Percentiles rank a stretch among this genome's conserved stretches.
Evolutionary conservation across 202 grass and related monocot genomes (phyloP).

Genomic region (Brachypodium distachyon): DNA sequence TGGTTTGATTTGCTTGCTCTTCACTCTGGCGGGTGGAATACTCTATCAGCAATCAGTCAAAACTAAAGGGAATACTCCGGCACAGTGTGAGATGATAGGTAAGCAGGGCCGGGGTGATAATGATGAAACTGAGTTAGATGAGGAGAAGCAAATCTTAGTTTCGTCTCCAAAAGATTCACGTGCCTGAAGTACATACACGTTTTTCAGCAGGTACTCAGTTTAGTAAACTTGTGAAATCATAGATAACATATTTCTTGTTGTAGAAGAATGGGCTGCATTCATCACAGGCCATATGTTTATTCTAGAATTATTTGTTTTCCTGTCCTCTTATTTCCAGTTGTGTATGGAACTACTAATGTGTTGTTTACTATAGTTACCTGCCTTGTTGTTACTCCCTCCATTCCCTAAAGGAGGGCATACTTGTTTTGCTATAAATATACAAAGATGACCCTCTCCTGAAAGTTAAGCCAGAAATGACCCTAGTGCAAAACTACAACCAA

Average conservation of each 20-base stretch:
- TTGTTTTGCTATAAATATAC: too few relatives aligned
- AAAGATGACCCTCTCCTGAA: too few relatives aligned
- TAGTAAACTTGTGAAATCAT: neutral
- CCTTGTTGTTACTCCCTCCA: neutral
- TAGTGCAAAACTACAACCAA: too few relatives aligned
- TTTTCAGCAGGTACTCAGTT: neutral
- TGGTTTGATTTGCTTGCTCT: constrained; percentile 61
- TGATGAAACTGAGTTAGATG: constrained; percentile 12
- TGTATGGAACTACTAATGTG: neutral
- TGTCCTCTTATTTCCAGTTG: neutral
- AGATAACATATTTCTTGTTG: neutral
- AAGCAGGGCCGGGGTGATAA: constrained; percentile 9
- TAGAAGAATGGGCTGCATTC: neutral
- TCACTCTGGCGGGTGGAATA: constrained; percentile 56
- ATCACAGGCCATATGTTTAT: neutral
- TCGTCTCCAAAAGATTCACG: constrained; percentile 23
- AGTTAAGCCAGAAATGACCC: too few relatives aligned
- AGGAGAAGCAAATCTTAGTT: constrained; percentile 25
- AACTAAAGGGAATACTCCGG: constrained; percentile 13
- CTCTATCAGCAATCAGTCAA: constrained; percentile 78
- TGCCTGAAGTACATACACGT: constrained; percentile 16
- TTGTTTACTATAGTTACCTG: neutral
- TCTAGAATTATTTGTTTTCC: neutral
- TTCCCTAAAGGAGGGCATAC: too few relatives aligned
- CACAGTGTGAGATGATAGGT: neutral